These are phyloP conservation scores for Sclerotinia sclerotiorum DNA, from an alignment of 2,329 filamentous ascomycete species.

Conservation along the genomic window DNA sequence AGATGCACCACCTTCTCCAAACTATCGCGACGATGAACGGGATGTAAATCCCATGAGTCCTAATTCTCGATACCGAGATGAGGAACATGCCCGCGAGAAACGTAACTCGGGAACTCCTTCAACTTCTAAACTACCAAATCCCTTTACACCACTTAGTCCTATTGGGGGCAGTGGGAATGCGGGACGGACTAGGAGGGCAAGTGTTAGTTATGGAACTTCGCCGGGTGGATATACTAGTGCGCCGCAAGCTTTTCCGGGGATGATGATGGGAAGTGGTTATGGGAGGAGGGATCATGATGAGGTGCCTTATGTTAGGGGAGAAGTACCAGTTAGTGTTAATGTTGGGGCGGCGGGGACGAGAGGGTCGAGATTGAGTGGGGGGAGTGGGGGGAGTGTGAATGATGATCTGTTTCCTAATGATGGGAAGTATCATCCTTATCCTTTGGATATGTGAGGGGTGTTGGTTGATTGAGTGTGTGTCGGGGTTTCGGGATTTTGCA, in stretches of 20 bases:
- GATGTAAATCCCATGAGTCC: neutral
- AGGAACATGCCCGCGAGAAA: conserved; percentile 4
- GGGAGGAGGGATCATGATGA: conserved; percentile 2
- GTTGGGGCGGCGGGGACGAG: neutral
- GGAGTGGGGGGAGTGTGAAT: conserved; percentile 10
- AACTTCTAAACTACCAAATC: neutral
- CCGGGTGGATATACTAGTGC: conserved; percentile 5
- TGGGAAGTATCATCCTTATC: conserved; percentile 36
- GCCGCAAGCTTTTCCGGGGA: conserved; percentile 9
- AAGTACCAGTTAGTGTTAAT: neutral
- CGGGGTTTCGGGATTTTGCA: neutral
- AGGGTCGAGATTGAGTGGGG: neutral
- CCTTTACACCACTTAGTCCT: neutral
- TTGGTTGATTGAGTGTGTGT: neutral
- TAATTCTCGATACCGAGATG: neutral
- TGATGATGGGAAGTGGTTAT: neutral
- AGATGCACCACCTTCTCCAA: neutral
- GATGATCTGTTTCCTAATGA: conserved; percentile 29
- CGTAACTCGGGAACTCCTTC: neutral
- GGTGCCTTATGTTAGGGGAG: conserved; percentile 19
- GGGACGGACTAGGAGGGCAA: conserved; percentile 8
- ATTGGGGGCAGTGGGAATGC: neutral
- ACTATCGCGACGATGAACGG: conserved; percentile 1
- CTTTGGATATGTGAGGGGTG: conserved; percentile 5
- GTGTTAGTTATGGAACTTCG: conserved; percentile 12